Percentiles rank a stretch among this genome's conserved stretches.
These are phyloP conservation scores for Eimeria necatrix DNA, from an alignment of 169 alveolate species.

Conservation along the genomic window DNA sequence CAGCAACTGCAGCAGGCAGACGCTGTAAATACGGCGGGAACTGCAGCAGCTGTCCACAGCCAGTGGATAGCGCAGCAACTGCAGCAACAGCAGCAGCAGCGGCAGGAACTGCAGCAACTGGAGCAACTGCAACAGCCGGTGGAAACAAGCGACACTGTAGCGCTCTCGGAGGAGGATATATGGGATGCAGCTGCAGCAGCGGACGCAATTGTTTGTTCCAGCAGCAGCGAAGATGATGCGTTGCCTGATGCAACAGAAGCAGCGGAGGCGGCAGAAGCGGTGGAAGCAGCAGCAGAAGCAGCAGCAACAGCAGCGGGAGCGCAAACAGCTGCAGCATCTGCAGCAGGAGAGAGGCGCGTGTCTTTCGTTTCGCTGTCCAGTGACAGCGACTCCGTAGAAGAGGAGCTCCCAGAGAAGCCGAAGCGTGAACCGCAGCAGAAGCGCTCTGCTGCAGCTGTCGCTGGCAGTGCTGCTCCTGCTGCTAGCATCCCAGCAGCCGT, in stretches of 20 bases:
- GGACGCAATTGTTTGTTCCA: not conserved
- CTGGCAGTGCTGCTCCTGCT: too few relatives aligned
- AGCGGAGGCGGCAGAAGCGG: not conserved
- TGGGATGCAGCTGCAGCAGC: not conserved
- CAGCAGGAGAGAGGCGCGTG: not conserved
- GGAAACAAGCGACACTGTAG: not conserved
- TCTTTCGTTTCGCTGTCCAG: not conserved
- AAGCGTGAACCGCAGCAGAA: not conserved
- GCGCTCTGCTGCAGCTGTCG: not conserved
- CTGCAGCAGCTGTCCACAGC: constrained; percentile 3
- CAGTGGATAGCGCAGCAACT: constrained; percentile 18
- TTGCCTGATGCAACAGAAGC: not conserved
- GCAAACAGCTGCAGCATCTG: not conserved
- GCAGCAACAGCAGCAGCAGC: constrained; percentile 49
- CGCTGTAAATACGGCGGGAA: constrained; percentile 13
- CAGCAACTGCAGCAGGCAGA: constrained; percentile 40
- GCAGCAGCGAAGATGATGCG: not conserved
- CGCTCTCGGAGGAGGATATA: not conserved
- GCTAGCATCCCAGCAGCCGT: too few relatives aligned
- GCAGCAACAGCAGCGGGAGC: not conserved
- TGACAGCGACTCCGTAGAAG: not conserved
- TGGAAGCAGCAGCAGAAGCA: too few relatives aligned
- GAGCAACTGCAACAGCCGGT: not conserved
- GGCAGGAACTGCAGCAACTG: not conserved
- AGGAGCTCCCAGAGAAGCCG: not conserved